phyloP scores from a whole-genome alignment of 2,329 filamentous ascomycete genomes.

The Neobulgaria alba region DNA sequence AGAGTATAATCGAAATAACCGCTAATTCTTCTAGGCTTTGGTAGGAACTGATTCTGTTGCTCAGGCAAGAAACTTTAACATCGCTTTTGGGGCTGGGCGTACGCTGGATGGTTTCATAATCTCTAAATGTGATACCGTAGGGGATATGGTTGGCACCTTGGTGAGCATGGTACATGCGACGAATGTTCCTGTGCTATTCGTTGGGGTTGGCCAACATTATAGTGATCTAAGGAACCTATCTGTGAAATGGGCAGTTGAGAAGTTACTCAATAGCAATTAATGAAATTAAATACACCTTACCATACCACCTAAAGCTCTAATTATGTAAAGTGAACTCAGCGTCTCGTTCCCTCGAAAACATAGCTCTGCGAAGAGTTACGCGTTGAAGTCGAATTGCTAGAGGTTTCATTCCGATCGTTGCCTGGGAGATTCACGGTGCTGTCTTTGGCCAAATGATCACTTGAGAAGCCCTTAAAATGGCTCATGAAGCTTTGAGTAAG shows the following conservation, averaged over 20 bases:
- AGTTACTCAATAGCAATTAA: conserved; percentile 40
- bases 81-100: conserved; percentile 73
- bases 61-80: conserved; percentile 94
- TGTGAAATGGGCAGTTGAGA: conserved; percentile 62
- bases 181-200: conserved; percentile 88
- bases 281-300: conserved; percentile 1
- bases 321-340: too few relatives aligned
- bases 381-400: too few relatives aligned
- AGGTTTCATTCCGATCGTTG: too few relatives aligned
- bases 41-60: conserved; percentile 94
- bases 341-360: too few relatives aligned
- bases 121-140: conserved; percentile 96
- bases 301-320: too few relatives aligned
- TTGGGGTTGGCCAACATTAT: conserved; percentile 67
- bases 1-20: neutral
- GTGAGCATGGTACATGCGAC: conserved; percentile 98
- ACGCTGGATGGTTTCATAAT: conserved; percentile 95
- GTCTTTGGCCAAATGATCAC: too few relatives aligned
- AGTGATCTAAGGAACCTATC: conserved; percentile 60
- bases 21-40: conserved; percentile 48
- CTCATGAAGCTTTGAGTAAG: too few relatives aligned
- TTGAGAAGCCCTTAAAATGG: too few relatives aligned
- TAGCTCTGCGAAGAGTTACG: too few relatives aligned
- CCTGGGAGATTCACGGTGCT: too few relatives aligned
- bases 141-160: conserved; percentile 83